phyloP scores from a whole-genome alignment of 805 yeast species.

The Lachancea sp. region DNA sequence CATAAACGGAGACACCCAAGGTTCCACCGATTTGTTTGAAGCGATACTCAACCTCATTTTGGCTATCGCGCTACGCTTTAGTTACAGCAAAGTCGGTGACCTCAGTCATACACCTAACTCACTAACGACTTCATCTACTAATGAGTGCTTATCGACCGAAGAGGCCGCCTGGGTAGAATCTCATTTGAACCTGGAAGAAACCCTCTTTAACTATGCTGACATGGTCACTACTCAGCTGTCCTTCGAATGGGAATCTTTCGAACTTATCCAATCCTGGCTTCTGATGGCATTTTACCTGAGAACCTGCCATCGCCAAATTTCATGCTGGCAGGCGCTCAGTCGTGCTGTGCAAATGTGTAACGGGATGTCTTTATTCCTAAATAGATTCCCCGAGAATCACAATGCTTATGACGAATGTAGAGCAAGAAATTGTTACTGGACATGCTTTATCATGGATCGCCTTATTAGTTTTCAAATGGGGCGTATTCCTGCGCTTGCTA shows the following conservation, averaged over 20 bases:
- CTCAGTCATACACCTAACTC: neutral
- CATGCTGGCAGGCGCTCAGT: conserved; percentile 38
- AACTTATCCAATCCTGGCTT: conserved; percentile 47
- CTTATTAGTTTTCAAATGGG: conserved; percentile 49
- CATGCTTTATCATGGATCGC: conserved; percentile 49
- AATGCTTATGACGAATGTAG: conserved; percentile 38
- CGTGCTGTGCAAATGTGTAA: conserved; percentile 39
- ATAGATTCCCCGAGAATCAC: conserved; percentile 24
- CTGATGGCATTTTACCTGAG: conserved; percentile 40
- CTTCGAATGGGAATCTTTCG: conserved; percentile 48
- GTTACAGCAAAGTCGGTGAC: conserved; percentile 32
- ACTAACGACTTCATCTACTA: conserved; percentile 6
- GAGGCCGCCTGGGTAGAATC: conserved; percentile 7
- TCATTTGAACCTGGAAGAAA: conserved; percentile 33
- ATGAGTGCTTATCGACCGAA: conserved; percentile 8
- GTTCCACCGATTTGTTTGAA: conserved; percentile 38
- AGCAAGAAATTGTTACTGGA: conserved; percentile 49
- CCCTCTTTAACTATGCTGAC: conserved; percentile 38
- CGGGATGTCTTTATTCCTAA: conserved; percentile 40
- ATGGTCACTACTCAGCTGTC: conserved; percentile 36
- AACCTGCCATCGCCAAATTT: conserved; percentile 39
- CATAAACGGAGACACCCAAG: conserved; percentile 23
- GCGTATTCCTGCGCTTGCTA: conserved; percentile 33
- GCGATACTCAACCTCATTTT: conserved; percentile 46
- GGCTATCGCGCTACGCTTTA: conserved; percentile 46